Base-by-base conservation (phyloP, 495 filamentous ascomycete species). In the Penicillium waksmanii region DNA sequence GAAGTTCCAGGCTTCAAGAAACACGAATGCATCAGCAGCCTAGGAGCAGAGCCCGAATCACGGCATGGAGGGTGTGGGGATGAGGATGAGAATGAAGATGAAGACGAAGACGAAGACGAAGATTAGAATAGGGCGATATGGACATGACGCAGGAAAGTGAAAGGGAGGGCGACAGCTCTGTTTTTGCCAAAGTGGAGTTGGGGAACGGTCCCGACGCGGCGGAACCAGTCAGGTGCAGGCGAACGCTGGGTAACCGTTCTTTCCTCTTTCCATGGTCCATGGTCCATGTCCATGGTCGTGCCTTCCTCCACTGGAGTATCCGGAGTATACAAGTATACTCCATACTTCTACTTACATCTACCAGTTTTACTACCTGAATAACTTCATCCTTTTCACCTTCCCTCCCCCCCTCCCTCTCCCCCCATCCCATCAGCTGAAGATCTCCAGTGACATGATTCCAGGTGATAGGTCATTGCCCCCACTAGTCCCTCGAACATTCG, bases 161-260 rank as follows among this genome's bases (percentile, higher is more conserved):
- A 50, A 44, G 44, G 21, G 54, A 59, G 36, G 7, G 36, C 36
- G 61, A 61, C 57, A 62, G 62, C 58, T 65, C 61, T 67, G 53
- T 57, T 67, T 64, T 53, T 51, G 13, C 49, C 47, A 38, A 48
- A 48, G 49, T 51, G 49, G 49, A 51, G 49, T 51, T 63, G 63
- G 63, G 62, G 65, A 59, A 65, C 33, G 47, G 62, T 62, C 62
- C 70, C 70, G 65, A 59, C 64, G 53, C 62, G 48, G 64, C 66
- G 70, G 70, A 63, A 67, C 62, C 62, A 62, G 23, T 23, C 23
- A 3, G 23, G 23, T 23, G 23, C 33, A 42, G 51, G 49, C 50
- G 56, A 60, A 56, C 33, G 43, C 46, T 64, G 47, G 59, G 48
- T 50, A 23, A 46, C 53, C 56, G 17, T 35, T 52, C 35, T 34